A percentile compares a stretch with the other conserved stretches of the same genome.
These are phyloP conservation scores for Diaporthe sp. DNA, from an alignment of 2,329 filamentous ascomycete species.

Conservation along the genomic window DNA sequence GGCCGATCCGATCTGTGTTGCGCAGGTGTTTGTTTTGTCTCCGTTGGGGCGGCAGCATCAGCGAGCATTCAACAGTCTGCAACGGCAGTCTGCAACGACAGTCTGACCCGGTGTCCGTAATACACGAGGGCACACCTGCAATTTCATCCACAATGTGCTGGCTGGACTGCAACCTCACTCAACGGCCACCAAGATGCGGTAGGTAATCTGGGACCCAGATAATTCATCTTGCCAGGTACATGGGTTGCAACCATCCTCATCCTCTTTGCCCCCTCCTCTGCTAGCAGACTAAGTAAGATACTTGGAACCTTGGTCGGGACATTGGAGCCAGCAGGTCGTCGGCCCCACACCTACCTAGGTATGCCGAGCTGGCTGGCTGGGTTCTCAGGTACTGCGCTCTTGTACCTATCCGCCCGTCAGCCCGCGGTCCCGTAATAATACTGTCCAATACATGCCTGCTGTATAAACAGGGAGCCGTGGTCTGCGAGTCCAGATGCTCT, in stretches of 20 bases:
- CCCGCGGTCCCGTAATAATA: conserved; percentile 25
- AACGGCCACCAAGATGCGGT: not conserved
- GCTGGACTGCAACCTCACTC: conserved; percentile 10
- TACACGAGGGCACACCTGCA: not conserved
- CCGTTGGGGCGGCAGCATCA: not conserved
- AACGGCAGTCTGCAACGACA: not conserved
- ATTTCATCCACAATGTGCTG: conserved; percentile 1
- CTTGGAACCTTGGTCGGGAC: conserved; percentile 8
- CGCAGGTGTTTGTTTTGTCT: not conserved
- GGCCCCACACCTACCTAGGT: not conserved
- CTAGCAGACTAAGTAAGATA: not conserved
- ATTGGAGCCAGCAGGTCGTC: conserved; percentile 1
- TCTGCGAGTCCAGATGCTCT: conserved; percentile 19
- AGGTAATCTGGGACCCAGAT: not conserved
- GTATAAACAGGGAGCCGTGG: conserved; percentile 19
- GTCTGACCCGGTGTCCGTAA: not conserved
- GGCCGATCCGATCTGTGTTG: conserved; percentile 21
- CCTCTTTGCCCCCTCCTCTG: not conserved
- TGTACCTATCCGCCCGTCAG: conserved; percentile 11
- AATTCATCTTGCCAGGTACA: not conserved
- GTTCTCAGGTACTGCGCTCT: not conserved
- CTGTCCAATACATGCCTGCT: conserved; percentile 9
- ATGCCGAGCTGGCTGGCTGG: not conserved
- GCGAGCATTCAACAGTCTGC: not conserved
- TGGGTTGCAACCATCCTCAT: conserved; percentile 11